These are phyloP conservation scores for Parastagonospora nodorum DNA, from an alignment of 2,329 filamentous ascomycete species.

Conservation along the genomic window DNA sequence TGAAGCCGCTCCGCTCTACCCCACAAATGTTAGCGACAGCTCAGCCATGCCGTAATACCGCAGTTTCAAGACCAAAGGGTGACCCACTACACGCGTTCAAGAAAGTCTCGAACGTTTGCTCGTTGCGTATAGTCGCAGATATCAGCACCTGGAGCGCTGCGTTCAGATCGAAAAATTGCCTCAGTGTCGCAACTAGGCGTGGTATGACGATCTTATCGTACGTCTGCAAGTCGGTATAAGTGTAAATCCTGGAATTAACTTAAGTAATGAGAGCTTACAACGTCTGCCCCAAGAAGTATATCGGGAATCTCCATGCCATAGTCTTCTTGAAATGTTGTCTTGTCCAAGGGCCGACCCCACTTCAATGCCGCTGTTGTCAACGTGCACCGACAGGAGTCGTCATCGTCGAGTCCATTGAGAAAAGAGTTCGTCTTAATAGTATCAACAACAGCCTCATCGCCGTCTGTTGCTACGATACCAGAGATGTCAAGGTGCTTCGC, in stretches of 20 bases:
- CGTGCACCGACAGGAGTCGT: conserved; percentile 23
- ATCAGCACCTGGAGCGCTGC: conserved; percentile 66
- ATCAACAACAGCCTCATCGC: conserved; percentile 72
- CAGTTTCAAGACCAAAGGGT: conserved; percentile 34
- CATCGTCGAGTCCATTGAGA: conserved; percentile 67
- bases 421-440: conserved; percentile 70
- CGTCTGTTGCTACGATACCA: conserved; percentile 72
- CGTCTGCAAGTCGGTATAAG: conserved; percentile 54
- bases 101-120: conserved; percentile 70
- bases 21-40: conserved; percentile 44
- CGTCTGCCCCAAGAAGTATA: conserved; percentile 74
- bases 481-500: conserved; percentile 66
- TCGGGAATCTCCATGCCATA: conserved; percentile 58
- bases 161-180: conserved; percentile 64
- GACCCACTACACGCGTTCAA: conserved; percentile 60
- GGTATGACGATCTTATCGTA: conserved; percentile 71
- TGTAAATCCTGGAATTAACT: conserved; percentile 10
- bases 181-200: conserved; percentile 67
- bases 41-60: conserved; percentile 26
- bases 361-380: conserved; percentile 62
- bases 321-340: conserved; percentile 62
- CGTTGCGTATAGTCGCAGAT: conserved; percentile 72
- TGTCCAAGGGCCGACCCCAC: conserved; percentile 67
- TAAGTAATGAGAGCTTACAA: conserved; percentile 51
- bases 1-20: conserved; percentile 47